Conservation (phyloP, 495 filamentous ascomycete species). For the Lophiostoma macrostomum region DNA sequence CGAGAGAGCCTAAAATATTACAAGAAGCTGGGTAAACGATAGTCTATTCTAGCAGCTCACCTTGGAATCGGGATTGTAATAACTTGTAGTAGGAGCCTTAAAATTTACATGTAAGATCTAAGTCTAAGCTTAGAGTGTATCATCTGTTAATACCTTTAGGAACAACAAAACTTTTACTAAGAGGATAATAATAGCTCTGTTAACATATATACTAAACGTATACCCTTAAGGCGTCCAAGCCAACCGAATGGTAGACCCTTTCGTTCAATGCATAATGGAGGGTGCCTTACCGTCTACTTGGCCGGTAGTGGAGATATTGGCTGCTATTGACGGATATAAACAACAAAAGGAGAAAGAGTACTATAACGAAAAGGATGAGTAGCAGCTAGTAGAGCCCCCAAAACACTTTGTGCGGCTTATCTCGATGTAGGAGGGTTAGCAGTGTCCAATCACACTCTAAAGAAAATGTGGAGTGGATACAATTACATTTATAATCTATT, state of each 20-base stretch:
- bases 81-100: conserved; percentile 1
- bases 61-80: not conserved
- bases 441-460: not conserved
- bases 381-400: not conserved
- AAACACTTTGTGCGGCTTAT: conserved; percentile 1
- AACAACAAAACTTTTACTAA: not conserved
- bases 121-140: not conserved
- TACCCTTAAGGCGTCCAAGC: not conserved
- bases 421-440: conserved; percentile 1
- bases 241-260: not conserved
- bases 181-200: conserved; percentile 1
- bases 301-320: conserved; percentile 1
- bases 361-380: conserved; percentile 1
- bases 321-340: not conserved
- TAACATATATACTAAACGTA: not conserved
- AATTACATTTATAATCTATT: too few relatives aligned
- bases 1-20: not conserved
- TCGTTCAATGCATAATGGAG: conserved; percentile 1
- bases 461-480: not conserved
- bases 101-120: conserved; percentile 1
- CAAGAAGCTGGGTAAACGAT: conserved; percentile 1
- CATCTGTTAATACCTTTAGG: not conserved
- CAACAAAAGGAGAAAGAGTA: conserved; percentile 3
- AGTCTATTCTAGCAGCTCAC: conserved; percentile 2
- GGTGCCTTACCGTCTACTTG: not conserved